Conservation (phyloP, 768 basidiomycete genomes). For the Suillus clintonianus region DNA sequence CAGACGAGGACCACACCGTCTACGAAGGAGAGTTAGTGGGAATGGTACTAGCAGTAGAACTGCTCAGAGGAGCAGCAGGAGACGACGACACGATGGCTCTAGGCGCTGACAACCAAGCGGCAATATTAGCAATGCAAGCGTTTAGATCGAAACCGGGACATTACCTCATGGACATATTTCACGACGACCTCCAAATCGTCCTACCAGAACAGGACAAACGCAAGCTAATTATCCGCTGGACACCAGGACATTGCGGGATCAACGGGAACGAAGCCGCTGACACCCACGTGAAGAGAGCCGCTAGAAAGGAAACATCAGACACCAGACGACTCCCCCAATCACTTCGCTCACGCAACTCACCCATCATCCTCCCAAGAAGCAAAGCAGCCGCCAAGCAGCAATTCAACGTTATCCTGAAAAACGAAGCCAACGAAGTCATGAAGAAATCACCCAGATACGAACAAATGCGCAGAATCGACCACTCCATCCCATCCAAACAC, state of each 20-base stretch:
- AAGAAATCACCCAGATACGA: no score
- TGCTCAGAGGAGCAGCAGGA: slow-evolving; percentile 14
- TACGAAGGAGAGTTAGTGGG: slow-evolving; percentile 35
- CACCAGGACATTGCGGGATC: neutral
- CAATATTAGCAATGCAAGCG: slow-evolving; percentile 2
- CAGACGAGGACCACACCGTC: slow-evolving; percentile 6
- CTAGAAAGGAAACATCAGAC: neutral
- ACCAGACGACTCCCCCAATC: neutral
- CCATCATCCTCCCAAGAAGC: neutral
- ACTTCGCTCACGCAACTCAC: neutral
- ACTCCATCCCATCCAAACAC: neutral
- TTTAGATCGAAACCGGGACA: slow-evolving; percentile 2
- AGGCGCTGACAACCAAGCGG: slow-evolving; percentile 13
- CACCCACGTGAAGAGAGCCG: neutral
- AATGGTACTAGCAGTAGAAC: slow-evolving; percentile 23
- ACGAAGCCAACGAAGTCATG: no score
- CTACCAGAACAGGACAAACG: no score
- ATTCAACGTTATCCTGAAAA: neutral
- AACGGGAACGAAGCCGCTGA: slow-evolving; percentile 4
- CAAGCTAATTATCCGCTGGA: neutral
- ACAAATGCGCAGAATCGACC: neutral
- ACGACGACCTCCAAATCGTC: neutral
- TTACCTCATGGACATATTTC: slow-evolving; percentile 1
- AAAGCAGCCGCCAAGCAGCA: neutral
- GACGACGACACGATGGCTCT: neutral